phyloP scores from a whole-genome alignment of 148 eudicot genomes.

The Vaccinium vitisidaea region DNA sequence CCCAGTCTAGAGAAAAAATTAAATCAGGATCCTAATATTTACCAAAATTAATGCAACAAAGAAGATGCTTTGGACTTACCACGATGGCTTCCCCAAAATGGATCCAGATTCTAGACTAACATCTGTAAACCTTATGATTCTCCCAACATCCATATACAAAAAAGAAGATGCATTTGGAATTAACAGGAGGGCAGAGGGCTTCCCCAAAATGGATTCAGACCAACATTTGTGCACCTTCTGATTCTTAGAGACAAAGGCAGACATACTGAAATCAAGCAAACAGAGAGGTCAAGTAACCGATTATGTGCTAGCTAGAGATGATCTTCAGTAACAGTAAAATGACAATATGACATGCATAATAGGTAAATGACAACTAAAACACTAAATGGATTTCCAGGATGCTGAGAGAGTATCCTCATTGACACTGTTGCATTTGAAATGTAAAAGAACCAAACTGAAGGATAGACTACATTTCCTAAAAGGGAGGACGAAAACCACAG shows the following conservation, averaged over 20 bases:
- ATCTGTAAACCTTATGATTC: too few relatives aligned
- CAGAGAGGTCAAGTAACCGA: not conserved
- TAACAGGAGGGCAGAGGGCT: not conserved
- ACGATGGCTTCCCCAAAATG: too few relatives aligned
- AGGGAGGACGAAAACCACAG: not conserved
- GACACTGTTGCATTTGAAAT: not conserved
- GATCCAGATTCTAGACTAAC: too few relatives aligned
- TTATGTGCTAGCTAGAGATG: not conserved
- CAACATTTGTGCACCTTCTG: too few relatives aligned
- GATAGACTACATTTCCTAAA: not conserved
- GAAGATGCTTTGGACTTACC: too few relatives aligned
- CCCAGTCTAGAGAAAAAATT: too few relatives aligned
- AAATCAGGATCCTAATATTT: too few relatives aligned
- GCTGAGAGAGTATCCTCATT: not conserved
- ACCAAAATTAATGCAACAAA: too few relatives aligned
- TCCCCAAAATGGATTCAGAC: not conserved
- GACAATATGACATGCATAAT: too few relatives aligned
- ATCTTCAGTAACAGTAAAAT: not conserved
- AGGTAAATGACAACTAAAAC: too few relatives aligned
- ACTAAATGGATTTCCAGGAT: not conserved
- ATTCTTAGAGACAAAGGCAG: not conserved
- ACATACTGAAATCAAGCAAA: not conserved
- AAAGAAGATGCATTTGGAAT: not conserved
- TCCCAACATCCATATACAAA: not conserved
- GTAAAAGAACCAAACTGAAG: not conserved